A percentile compares a stretch with the other conserved stretches of the same genome.
These are phyloP conservation scores for Cladosporium oxysporum DNA, from an alignment of 2,329 filamentous ascomycete species.

Conservation along the genomic window DNA sequence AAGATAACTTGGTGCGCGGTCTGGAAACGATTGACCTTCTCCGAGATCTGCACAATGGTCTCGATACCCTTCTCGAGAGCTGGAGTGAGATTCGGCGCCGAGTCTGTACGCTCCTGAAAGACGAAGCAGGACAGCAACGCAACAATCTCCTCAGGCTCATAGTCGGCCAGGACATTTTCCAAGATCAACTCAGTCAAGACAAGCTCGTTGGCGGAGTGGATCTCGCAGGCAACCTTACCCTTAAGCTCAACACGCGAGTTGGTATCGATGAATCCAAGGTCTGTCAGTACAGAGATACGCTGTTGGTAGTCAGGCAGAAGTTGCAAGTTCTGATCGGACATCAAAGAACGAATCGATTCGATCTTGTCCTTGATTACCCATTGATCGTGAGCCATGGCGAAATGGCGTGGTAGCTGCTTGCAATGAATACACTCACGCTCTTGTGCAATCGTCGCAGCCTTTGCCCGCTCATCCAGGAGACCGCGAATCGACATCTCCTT, in stretches of 20 bases:
- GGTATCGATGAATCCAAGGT: conserved; percentile 88
- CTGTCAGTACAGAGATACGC: conserved; percentile 85
- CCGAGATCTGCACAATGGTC: conserved; percentile 84
- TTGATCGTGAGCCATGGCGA: conserved; percentile 93
- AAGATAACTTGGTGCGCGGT: conserved; percentile 90
- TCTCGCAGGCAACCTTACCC: conserved; percentile 97
- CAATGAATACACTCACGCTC: conserved; percentile 69
- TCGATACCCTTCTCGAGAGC: conserved; percentile 79
- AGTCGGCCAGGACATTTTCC: conserved; percentile 93
- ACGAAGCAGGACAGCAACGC: conserved; percentile 92
- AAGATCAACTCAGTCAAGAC: conserved; percentile 94
- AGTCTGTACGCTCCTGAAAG: conserved; percentile 94
- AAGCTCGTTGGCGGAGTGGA: conserved; percentile 94
- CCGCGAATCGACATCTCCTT: conserved; percentile 82
- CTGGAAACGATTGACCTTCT: conserved; percentile 90
- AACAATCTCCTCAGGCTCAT: conserved; percentile 94
- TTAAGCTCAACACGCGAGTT: conserved; percentile 88
- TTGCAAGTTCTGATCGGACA: conserved; percentile 95
- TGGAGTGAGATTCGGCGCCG: conserved; percentile 75
- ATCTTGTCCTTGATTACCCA: conserved; percentile 97
- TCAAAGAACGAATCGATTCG: conserved; percentile 77
- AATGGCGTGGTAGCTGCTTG: conserved; percentile 83
- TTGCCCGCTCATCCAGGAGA: conserved; percentile 69
- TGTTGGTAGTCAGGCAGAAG: conserved; percentile 96
- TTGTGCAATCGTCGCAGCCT: conserved; percentile 64